Percentiles rank a stretch among this genome's conserved stretches.
Conservation (phyloP, 257 asterid species). For the Ballota nigra region DNA sequence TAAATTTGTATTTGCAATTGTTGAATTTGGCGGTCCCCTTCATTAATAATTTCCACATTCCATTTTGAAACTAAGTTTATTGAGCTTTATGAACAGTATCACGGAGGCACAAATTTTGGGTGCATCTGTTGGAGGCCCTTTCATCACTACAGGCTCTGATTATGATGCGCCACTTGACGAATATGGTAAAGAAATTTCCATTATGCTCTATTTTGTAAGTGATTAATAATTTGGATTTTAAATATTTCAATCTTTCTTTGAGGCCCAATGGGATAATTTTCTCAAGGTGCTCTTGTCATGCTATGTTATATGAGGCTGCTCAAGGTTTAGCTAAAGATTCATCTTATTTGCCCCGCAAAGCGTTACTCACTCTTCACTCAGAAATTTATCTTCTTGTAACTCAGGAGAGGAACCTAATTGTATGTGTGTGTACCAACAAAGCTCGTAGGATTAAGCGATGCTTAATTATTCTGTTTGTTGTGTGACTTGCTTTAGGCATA, state of each 20-base stretch:
- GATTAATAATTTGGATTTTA: not conserved
- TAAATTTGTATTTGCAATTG: too few species aligned
- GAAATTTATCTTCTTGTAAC: not conserved
- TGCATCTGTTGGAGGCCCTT: slow-evolving; percentile 94
- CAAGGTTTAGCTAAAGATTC: not conserved
- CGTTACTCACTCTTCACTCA: not conserved
- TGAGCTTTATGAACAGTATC: slow-evolving; percentile 46
- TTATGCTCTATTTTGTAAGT: not conserved
- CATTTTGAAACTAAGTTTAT: not conserved
- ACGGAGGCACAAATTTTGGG: slow-evolving; percentile 96
- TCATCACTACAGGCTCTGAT: slow-evolving; percentile 89
- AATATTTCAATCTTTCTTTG: not conserved
- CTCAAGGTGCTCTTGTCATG: not conserved
- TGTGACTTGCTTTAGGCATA: too few species aligned
- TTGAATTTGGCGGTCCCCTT: too few species aligned
- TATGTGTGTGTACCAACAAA: not conserved
- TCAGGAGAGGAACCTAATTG: slow-evolving; percentile 8
- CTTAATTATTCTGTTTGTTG: not conserved
- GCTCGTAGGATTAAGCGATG: not conserved
- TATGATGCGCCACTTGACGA: slow-evolving; percentile 96
- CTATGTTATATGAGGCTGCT: not conserved
- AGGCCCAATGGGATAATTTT: not conserved
- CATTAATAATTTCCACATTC: too few species aligned
- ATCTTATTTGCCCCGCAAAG: not conserved
- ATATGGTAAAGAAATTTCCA: slow-evolving; percentile 41